phyloP scores from a whole-genome alignment of 805 yeast species.

The Nakazawaea peltata region DNA sequence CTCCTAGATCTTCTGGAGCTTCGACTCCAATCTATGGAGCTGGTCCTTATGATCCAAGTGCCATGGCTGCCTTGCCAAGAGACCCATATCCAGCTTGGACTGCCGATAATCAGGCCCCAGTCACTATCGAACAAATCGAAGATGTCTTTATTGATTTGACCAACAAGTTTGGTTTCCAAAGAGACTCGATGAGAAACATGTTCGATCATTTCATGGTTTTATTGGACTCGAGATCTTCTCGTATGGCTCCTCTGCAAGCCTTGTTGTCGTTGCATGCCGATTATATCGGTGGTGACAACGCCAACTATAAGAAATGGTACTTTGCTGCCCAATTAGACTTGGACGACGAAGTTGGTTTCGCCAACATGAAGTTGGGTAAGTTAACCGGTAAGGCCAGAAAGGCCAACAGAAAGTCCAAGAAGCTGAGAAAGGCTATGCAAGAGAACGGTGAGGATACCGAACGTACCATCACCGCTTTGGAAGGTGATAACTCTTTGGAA shows the following conservation, averaged over 20 bases:
- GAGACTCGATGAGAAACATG: slow-evolving; percentile 89
- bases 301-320: slow-evolving; percentile 83
- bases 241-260: slow-evolving; percentile 89
- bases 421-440: slow-evolving; percentile 62
- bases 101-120: slow-evolving; percentile 88
- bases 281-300: slow-evolving; percentile 81
- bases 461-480: slow-evolving; percentile 51
- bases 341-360: slow-evolving; percentile 78
- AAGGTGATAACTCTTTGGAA: slow-evolving; percentile 78
- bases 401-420: slow-evolving; percentile 74
- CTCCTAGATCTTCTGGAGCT: slow-evolving; percentile 83
- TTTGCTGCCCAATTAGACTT: slow-evolving; percentile 84
- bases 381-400: slow-evolving; percentile 72
- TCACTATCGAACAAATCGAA: slow-evolving; percentile 76
- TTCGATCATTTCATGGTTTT: slow-evolving; percentile 83
- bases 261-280: slow-evolving; percentile 77
- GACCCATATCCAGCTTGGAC: slow-evolving; percentile 99
- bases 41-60: slow-evolving; percentile 30
- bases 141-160: slow-evolving; percentile 79
- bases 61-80: slow-evolving; percentile 61
- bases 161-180: slow-evolving; percentile 81
- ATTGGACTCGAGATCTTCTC: slow-evolving; percentile 74
- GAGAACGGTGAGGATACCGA: slow-evolving; percentile 59
- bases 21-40: slow-evolving; percentile 87
- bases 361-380: slow-evolving; percentile 74